A percentile compares a stretch with the other conserved stretches of the same genome.
phyloP scores from a whole-genome alignment of 78 protist species.

The slime mould (Dictyostelium discoideum) region DNA sequence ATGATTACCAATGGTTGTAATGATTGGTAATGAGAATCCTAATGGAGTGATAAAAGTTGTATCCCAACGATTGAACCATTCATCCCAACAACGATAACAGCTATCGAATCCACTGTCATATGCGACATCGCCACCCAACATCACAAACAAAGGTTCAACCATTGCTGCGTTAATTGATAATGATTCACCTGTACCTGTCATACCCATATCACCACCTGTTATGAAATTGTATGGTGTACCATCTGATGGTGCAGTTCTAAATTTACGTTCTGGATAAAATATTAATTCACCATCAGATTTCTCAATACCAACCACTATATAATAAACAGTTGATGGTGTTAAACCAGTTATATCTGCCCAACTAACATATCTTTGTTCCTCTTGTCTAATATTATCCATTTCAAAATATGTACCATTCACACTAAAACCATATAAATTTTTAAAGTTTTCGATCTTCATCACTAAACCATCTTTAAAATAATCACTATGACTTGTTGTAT shows the following conservation, averaged over 20 bases:
- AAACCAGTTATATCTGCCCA: conserved; percentile 39
- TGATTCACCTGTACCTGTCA: background rate
- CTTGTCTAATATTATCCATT: conserved; percentile 24
- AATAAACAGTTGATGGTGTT: conserved; percentile 19
- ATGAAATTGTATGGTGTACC: conserved; percentile 35
- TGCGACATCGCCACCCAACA: conserved; percentile 84
- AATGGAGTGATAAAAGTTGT: conserved; percentile 21
- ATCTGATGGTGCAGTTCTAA: conserved; percentile 62
- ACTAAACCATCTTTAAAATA: background rate
- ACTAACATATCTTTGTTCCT: conserved; percentile 40
- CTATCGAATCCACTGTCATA: conserved; percentile 55
- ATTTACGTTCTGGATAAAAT: conserved; percentile 46
- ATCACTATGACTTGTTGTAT: background rate
- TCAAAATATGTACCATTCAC: background rate
- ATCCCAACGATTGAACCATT: conserved; percentile 78
- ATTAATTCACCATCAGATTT: background rate
- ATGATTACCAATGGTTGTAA: conserved; percentile 76
- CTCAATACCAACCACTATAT: conserved; percentile 10
- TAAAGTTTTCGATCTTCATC: background rate
- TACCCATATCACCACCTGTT: conserved; percentile 64
- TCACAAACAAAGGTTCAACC: conserved; percentile 55
- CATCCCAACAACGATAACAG: conserved; percentile 82
- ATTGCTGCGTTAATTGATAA: conserved; percentile 35
- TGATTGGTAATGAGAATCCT: conserved; percentile 41
- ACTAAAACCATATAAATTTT: conserved; percentile 1